Base-by-base conservation (phyloP, 352 stramenopile genomes). In the Phytophthora quininea region DNA sequence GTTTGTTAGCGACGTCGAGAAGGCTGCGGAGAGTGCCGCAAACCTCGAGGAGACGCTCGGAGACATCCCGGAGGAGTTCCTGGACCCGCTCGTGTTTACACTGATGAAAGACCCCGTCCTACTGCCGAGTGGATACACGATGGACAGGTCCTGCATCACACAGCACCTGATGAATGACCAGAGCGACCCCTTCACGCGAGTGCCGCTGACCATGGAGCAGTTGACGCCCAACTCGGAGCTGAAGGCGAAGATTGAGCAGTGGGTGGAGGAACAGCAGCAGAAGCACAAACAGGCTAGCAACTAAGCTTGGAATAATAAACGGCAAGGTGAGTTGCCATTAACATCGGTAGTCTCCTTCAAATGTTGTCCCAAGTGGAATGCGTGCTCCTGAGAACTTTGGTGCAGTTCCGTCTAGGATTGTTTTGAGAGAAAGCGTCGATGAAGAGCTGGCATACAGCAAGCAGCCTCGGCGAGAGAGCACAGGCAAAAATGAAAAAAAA, bases 121-220 rank as follows among this genome's bases (percentile, higher is more conserved):
- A 27, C 76, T 99, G 7, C 96, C 97, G 3, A 98, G 93, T 60
- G 88, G 88, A 8, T 88, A 96, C 64, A 79, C 91, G 58, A 96
- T 99, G 66, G 97, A 99, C 67, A 83, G 95, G 29, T 82, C 90
- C 12, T 98, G 93, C 9, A 99, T 99, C 69, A 92, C 89, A 51
- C 97, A 98, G 72, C 96, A 99, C 79, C 76, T 99, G 58, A 73
- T 99, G 54, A 99, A 99, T 80, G 92, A 99, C 73, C 88, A 93
- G 27, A 98, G 84, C 48, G 97, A 99, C 79, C 97, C 97, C 31
- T 99, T 99, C 81, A 99, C 96, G 64, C 91, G 97, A 19, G 87
- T 96, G 43, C 82, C 89, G 27, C 80, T 99, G 30, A 88, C 87
- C 5, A 70, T 83, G 29, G 71, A 89, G 10, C 71, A 92, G 50